phyloP scores from a whole-genome alignment of 2,329 filamentous ascomycete genomes.

The Fusarium verrucosum region DNA sequence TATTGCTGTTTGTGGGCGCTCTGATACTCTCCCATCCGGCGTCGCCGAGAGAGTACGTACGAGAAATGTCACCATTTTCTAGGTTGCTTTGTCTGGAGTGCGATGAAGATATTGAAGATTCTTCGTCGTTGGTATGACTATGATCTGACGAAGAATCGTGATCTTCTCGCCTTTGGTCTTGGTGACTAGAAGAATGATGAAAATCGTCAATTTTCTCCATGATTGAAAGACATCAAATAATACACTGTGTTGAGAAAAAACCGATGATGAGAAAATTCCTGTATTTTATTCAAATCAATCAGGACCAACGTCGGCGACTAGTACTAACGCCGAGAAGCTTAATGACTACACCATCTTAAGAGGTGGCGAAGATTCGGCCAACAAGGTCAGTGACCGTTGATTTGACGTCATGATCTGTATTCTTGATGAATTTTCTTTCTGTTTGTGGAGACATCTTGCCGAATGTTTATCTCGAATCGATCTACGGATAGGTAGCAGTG shows the following conservation, averaged over 20 bases:
- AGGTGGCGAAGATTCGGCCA: constrained; percentile 14
- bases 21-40: constrained; percentile 15
- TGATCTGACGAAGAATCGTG: neutral
- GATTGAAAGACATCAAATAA: neutral
- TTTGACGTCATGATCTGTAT: constrained; percentile 4
- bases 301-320: constrained; percentile 25
- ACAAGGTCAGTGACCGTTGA: neutral
- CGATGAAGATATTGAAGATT: constrained; percentile 28
- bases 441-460: neutral
- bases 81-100: neutral
- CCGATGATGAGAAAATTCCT: neutral
- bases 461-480: neutral
- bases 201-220: constrained; percentile 11
- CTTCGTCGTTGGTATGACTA: constrained; percentile 11
- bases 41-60: constrained; percentile 10
- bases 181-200: neutral
- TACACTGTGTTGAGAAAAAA: neutral
- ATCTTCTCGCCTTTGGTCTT: neutral
- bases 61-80: neutral
- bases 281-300: neutral
- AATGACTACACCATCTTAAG: neutral
- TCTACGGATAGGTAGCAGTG: neutral
- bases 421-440: neutral
- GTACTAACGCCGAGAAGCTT: constrained; percentile 1
- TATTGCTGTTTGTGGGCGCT: neutral